Conservation (phyloP, 352 stramenopile genomes). For the Pythium dissimile region DNA sequence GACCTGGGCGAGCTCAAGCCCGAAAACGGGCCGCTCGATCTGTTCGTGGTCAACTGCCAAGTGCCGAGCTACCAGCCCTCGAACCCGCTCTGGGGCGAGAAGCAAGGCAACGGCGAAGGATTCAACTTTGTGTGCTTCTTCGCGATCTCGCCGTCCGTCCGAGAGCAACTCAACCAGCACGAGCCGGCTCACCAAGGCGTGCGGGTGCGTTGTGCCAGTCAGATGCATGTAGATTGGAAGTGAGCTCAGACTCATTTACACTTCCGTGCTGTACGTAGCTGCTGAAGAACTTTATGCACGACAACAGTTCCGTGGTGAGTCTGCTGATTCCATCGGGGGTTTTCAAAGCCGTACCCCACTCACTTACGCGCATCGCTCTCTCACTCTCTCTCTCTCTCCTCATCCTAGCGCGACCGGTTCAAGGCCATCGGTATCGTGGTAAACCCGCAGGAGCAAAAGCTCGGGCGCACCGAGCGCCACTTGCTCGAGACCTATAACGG, state of each 20-base stretch:
- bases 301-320: slow-evolving; percentile 29
- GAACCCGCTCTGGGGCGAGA: slow-evolving; percentile 82
- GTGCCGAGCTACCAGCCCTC: slow-evolving; percentile 79
- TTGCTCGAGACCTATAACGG: slow-evolving; percentile 83
- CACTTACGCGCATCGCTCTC: too few relatives aligned
- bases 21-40: slow-evolving; percentile 32
- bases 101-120: slow-evolving; percentile 61
- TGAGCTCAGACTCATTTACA: too few relatives aligned
- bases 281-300: slow-evolving; percentile 39
- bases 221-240: too few relatives aligned
- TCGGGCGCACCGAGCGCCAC: slow-evolving; percentile 69
- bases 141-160: slow-evolving; percentile 50
- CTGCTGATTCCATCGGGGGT: too few relatives aligned
- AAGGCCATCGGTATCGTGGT: slow-evolving; percentile 82
- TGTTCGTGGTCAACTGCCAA: slow-evolving; percentile 84
- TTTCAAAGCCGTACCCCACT: too few relatives aligned
- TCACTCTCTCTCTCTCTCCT: background rate
- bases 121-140: slow-evolving; percentile 87
- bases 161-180: slow-evolving; percentile 43
- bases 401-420: slow-evolving; percentile 77
- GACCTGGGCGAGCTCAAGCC: slow-evolving; percentile 46
- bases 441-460: slow-evolving; percentile 64
- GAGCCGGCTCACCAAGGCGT: slow-evolving; percentile 48
- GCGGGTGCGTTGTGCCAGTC: too few relatives aligned
- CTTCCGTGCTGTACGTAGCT: slow-evolving; percentile 19